Evolutionary conservation across 306 rosid species (phyloP).

Genomic region (Senna tora): DNA sequence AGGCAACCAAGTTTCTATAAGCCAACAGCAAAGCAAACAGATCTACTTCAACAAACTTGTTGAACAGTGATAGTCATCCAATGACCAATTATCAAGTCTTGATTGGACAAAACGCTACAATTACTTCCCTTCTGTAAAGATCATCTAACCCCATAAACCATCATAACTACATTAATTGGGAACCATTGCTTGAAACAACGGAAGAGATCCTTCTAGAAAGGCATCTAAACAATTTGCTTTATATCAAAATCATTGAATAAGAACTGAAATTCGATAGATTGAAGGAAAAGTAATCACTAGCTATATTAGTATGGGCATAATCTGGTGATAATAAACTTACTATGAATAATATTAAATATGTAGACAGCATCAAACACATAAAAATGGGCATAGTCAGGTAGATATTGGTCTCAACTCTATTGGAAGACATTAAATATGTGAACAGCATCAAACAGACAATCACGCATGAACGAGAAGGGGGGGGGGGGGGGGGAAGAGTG

Average conservation of each 20-base stretch:
- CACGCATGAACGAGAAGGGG: too few relatives aligned
- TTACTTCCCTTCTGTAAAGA: not conserved
- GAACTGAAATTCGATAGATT: conserved; percentile 10
- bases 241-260: not conserved
- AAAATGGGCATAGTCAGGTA: too few relatives aligned
- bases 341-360: conserved; percentile 23
- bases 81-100: conserved; percentile 19
- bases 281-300: conserved; percentile 27
- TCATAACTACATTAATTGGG: not conserved
- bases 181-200: conserved; percentile 9
- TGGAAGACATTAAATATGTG: too few relatives aligned
- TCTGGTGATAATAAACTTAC: conserved; percentile 1
- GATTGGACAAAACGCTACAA: not conserved
- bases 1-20: conserved; percentile 1
- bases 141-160: not conserved
- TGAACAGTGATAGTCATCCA: not conserved
- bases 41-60: conserved; percentile 9
- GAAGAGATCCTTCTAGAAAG: conserved; percentile 10
- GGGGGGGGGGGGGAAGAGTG: too few relatives aligned
- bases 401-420: too few relatives aligned
- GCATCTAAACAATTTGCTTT: conserved; percentile 21
- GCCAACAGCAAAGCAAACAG: conserved; percentile 24
- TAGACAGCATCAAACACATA: conserved; percentile 8
- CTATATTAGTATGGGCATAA: not conserved
- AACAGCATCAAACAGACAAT: too few relatives aligned